phyloP scores from a whole-genome alignment of 768 basidiomycete species.

The Serendipita vermifera region DNA sequence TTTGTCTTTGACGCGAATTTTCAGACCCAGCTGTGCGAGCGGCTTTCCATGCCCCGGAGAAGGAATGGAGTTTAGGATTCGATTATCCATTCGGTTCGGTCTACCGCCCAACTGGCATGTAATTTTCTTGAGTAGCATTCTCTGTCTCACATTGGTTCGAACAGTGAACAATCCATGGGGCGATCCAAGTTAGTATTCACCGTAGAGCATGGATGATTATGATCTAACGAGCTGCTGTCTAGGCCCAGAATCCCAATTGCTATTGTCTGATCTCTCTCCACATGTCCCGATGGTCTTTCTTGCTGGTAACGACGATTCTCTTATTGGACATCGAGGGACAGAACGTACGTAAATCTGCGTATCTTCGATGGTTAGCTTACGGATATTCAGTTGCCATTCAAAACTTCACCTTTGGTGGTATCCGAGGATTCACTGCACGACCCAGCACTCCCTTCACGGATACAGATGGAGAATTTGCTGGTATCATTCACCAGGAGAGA shows the following conservation, averaged over 20 bases:
- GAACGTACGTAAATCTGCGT: neutral
- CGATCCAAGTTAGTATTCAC: conserved; percentile 3
- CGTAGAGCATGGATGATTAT: too few species aligned
- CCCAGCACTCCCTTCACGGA: conserved; percentile 10
- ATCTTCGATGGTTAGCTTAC: neutral
- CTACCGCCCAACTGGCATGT: neutral
- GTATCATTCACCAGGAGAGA: conserved; percentile 13
- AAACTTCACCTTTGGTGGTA: conserved; percentile 15
- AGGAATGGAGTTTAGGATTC: neutral
- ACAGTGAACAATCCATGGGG: neutral
- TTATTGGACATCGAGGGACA: conserved; percentile 1
- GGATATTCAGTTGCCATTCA: conserved; percentile 11
- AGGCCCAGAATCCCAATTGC: neutral
- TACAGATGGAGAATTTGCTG: conserved; percentile 11
- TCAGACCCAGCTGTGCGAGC: neutral
- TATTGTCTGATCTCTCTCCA: neutral
- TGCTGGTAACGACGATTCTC: neutral
- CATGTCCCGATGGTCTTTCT: neutral
- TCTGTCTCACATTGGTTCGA: neutral
- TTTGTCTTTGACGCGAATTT: neutral
- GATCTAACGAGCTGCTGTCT: too few species aligned
- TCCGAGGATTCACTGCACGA: conserved; percentile 14
- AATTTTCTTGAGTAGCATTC: neutral
- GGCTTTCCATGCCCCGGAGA: neutral
- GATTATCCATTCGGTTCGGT: neutral